phyloP scores from a whole-genome alignment of 1,139 yeast genomes.

The Blastobotrys persicus region DNA sequence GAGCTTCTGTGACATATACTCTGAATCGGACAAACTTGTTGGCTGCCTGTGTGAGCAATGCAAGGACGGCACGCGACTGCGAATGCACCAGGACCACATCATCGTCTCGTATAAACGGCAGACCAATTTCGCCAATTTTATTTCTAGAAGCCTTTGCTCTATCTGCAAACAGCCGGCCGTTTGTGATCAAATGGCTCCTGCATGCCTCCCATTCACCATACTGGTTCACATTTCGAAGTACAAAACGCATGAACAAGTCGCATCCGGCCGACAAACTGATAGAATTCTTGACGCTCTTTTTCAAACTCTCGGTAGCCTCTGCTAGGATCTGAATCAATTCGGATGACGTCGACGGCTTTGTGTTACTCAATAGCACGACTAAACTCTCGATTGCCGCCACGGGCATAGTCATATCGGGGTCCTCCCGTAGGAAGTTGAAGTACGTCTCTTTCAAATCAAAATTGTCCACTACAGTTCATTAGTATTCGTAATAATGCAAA shows the following conservation, averaged over 20 bases:
- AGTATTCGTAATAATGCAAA: too few species aligned
- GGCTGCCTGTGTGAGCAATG: conserved; percentile 73
- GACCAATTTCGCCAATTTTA: conserved; percentile 83
- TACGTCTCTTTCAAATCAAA: conserved; percentile 84
- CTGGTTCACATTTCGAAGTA: conserved; percentile 79
- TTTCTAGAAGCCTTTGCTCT: conserved; percentile 89
- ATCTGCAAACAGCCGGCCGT: conserved; percentile 87
- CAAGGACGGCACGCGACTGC: conserved; percentile 83
- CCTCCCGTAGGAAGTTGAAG: conserved; percentile 75
- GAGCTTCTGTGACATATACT: conserved; percentile 88
- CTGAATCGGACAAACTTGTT: conserved; percentile 74
- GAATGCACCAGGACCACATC: conserved; percentile 89
- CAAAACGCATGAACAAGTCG: conserved; percentile 92
- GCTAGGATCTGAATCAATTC: conserved; percentile 82
- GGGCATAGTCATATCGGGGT: conserved; percentile 97
- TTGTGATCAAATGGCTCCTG: conserved; percentile 80
- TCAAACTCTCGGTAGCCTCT: conserved; percentile 70
- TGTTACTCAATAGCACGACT: conserved; percentile 74
- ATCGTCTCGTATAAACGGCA: conserved; percentile 88
- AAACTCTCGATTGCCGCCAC: conserved; percentile 96
- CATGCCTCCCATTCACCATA: conserved; percentile 98
- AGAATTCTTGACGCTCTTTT: conserved; percentile 80
- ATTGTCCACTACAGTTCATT: conserved; percentile 8
- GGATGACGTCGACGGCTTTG: conserved; percentile 89
- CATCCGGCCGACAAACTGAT: conserved; percentile 96